A percentile compares a stretch with the other conserved stretches of the same genome.
phyloP scores from a whole-genome alignment of 78 protist species.

The Dictyostelium purpureum region DNA sequence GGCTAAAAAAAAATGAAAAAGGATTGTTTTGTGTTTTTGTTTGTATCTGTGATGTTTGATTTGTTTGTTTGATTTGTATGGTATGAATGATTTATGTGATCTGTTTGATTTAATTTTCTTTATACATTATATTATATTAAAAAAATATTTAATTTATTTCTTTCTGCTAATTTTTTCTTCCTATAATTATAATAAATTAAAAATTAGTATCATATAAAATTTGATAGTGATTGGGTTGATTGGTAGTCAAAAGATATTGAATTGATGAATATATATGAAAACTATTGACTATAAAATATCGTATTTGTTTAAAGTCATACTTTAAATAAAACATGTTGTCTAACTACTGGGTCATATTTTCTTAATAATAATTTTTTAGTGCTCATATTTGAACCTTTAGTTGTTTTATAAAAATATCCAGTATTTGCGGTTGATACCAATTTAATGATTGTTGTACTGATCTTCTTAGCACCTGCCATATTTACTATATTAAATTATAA shows the following conservation, averaged over 20 bases:
- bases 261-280: neutral
- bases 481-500: neutral
- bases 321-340: conserved; percentile 76
- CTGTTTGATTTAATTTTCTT: neutral
- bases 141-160: neutral
- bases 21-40: too few species aligned
- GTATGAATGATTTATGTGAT: too few species aligned
- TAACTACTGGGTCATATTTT: conserved; percentile 73
- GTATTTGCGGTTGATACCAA: conserved; percentile 67
- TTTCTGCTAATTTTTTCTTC: conserved; percentile 80
- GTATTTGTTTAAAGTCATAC: neutral
- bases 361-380: conserved; percentile 53
- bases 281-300: neutral
- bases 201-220: neutral
- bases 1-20: too few species aligned
- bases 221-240: neutral
- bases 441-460: conserved; percentile 54
- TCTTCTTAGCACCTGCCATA: conserved; percentile 57
- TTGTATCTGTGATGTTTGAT: too few species aligned
- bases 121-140: neutral
- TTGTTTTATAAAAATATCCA: conserved; percentile 64
- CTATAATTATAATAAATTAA: neutral
- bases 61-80: too few species aligned
- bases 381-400: conserved; percentile 40
- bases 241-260: neutral